Evolutionary conservation across 2,329 filamentous ascomycete genomes (phyloP).

Genomic region (Sordariomycetes sp.): DNA sequence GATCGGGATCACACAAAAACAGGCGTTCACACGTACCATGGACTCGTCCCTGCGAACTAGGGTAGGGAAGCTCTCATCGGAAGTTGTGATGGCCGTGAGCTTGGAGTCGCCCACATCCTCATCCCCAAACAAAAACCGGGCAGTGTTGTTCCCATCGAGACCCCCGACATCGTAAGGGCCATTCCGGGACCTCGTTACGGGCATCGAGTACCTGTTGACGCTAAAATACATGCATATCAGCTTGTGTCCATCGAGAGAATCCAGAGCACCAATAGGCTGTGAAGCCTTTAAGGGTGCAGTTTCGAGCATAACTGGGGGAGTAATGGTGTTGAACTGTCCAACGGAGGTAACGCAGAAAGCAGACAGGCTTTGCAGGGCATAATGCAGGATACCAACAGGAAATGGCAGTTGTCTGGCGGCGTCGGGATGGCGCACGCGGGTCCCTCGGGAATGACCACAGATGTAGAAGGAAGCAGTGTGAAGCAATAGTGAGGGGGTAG

Average conservation of each 20-base stretch:
- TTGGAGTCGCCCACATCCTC: constrained; percentile 27
- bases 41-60: constrained; percentile 53
- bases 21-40: constrained; percentile 28
- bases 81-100: constrained; percentile 36
- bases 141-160: constrained; percentile 73
- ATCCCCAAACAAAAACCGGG: constrained; percentile 75
- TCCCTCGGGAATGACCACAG: not conserved
- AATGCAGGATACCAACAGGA: not conserved
- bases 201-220: constrained; percentile 87
- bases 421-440: not conserved
- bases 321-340: no score
- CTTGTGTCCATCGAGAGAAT: not conserved
- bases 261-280: not conserved
- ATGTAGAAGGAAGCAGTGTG: not conserved
- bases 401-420: not conserved
- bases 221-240: constrained; percentile 26
- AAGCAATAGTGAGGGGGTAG: not conserved
- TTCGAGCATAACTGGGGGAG: no score
- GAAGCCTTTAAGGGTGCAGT: not conserved
- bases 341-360: not conserved
- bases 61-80: constrained; percentile 79
- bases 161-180: constrained; percentile 47
- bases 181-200: constrained; percentile 59
- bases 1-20: not conserved
- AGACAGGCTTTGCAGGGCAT: not conserved